These are phyloP conservation scores for Apiotrichum montevideense DNA, from an alignment of 1,284 basidiomycete genomes.

Conservation along the genomic window DNA sequence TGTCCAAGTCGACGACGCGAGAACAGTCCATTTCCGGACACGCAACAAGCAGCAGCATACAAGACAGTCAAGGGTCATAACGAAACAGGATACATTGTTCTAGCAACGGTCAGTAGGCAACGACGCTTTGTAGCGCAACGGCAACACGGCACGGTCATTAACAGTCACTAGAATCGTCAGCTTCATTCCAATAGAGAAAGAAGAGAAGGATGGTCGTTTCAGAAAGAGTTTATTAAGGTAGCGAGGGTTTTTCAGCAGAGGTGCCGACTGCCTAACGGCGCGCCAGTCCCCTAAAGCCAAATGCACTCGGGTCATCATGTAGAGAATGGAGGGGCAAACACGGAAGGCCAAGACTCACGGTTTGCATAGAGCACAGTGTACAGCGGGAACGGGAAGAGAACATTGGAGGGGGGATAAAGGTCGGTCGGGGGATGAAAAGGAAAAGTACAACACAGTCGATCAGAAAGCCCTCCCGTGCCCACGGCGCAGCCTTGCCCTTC, in stretches of 20 bases:
- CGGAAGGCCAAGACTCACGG: neutral
- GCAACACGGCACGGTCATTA: too few relatives aligned
- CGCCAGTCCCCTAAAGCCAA: slow-evolving; percentile 42
- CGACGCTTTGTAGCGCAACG: too few relatives aligned
- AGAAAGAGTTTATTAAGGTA: slow-evolving; percentile 41
- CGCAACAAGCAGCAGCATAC: too few relatives aligned
- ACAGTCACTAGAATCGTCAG: neutral
- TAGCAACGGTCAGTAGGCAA: too few relatives aligned
- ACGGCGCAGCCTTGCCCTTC: slow-evolving; percentile 25
- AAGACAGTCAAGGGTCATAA: too few relatives aligned
- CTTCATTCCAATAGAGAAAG: neutral
- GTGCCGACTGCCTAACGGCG: slow-evolving; percentile 6
- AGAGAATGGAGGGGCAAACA: neutral
- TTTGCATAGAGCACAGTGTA: neutral
- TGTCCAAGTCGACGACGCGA: too few relatives aligned
- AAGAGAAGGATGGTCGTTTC: slow-evolving; percentile 12
- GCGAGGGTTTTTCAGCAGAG: slow-evolving; percentile 47
- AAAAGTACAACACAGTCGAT: slow-evolving; percentile 29
- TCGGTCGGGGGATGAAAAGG: too few relatives aligned
- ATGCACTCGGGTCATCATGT: slow-evolving; percentile 47
- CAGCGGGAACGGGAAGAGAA: neutral
- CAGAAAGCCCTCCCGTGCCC: slow-evolving; percentile 46
- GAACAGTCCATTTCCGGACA: too few relatives aligned
- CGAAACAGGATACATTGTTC: too few relatives aligned
- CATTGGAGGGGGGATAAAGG: neutral